These are phyloP conservation scores for Diaporthe aspalathi DNA, from an alignment of 2,329 filamentous ascomycete species.

Conservation along the genomic window DNA sequence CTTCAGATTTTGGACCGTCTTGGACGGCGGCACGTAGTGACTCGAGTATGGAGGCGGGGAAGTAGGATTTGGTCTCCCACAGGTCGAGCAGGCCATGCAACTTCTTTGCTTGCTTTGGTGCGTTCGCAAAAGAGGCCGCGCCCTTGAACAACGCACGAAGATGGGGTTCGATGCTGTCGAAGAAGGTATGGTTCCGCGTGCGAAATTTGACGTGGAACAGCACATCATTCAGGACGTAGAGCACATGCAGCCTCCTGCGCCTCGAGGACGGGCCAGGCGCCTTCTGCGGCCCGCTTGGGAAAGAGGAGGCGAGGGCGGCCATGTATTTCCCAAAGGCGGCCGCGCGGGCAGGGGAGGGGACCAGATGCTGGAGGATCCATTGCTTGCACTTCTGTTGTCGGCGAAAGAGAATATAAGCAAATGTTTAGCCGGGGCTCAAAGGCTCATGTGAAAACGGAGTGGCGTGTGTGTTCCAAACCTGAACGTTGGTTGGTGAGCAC, in stretches of 20 bases:
- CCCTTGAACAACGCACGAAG: constrained; percentile 72
- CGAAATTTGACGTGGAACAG: constrained; percentile 75
- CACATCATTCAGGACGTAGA: constrained; percentile 84
- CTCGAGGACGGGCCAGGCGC: constrained; percentile 65
- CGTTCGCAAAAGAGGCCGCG: constrained; percentile 68
- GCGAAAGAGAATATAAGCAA: constrained; percentile 47
- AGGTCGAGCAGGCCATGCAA: constrained; percentile 72
- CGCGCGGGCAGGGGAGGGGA: constrained; percentile 73
- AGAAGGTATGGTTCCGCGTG: constrained; percentile 62
- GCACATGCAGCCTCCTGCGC: constrained; percentile 77
- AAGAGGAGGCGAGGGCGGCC: constrained; percentile 73
- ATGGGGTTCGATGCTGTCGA: constrained; percentile 65
- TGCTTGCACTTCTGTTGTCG: constrained; percentile 82
- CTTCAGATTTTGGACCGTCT: constrained; percentile 49
- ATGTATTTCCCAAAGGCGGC: constrained; percentile 81
- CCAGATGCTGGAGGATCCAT: constrained; percentile 82
- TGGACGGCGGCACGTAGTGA: constrained; percentile 70
- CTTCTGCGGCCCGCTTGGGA: constrained; percentile 50
- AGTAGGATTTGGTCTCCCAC: constrained; percentile 77
- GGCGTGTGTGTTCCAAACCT: constrained; percentile 74
- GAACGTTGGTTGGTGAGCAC: constrained; percentile 85
- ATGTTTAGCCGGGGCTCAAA: constrained; percentile 50
- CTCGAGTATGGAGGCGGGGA: constrained; percentile 63
- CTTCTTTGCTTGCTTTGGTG: constrained; percentile 74
- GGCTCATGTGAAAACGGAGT: constrained; percentile 43